Evolutionary conservation across 2,329 filamentous ascomycete genomes (phyloP), one percentile per base, ranked within the genome.

Genomic region (Cercospora canescens): DNA sequence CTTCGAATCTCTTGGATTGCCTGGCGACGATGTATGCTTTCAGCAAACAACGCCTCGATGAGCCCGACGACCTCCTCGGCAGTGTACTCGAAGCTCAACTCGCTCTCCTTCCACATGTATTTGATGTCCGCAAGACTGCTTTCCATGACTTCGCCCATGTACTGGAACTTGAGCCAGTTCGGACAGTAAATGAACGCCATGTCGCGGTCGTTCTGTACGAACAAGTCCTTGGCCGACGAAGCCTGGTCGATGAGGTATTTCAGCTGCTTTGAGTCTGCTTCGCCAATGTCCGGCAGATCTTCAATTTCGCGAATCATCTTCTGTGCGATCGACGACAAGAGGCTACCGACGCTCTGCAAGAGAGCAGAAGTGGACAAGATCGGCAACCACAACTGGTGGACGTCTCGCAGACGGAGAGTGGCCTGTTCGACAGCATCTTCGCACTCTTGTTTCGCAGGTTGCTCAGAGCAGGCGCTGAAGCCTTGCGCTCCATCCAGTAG

Each of bases 101-200:
- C 88, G n/a, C 86, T 86, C 70, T 90, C 87, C 2, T 81, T 82
- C 88, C 88, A 90, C 50, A 89, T 75, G 68, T 85, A 89, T 72
- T 85, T 88, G 77, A 90, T 89, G 72, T 90, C 88, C 21, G 86
- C 87, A 16, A 90, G 77, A 57, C 83, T 87, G 63, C 85, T 85
- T 62, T 89, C 88, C 60, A 90, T 74, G 52, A 90, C 88, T 70
- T 89, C 88, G 48, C 83, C 79, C 60, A 90, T 74, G 70, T 89
- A 89, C 73, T 88, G 87, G 73, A 89, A 89, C 66, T 87, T 87
- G 68, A 89, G 80, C 88, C 88, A 90, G 69, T 85, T 86, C 4
- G 84, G 82, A 55, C 86, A 86, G 68, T 89, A 89, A 9, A 89
- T 80, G 26, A 86, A 85, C 4, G 85, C 87, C 79, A 87, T 85